These are phyloP conservation scores for Termitomyces sp. DNA, from an alignment of 768 basidiomycete species.

Conservation along the genomic window DNA sequence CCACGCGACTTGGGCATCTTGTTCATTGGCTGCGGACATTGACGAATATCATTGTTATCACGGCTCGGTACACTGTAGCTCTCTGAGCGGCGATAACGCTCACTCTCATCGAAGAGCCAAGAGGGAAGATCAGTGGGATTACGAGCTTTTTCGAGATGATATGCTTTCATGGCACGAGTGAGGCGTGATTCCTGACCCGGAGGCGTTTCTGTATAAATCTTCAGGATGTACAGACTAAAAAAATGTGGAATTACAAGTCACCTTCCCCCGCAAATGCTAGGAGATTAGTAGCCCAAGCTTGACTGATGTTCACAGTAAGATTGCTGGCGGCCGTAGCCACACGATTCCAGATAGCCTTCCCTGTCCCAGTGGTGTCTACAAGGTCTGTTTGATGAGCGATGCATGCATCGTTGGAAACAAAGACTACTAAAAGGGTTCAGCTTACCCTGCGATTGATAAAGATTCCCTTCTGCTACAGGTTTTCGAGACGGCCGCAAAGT, in stretches of 20 bases:
- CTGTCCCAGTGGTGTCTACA: conserved; percentile 10
- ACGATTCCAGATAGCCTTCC: conserved; percentile 50
- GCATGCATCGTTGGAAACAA: background rate
- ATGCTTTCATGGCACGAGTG: conserved; percentile 62
- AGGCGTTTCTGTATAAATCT: conserved; percentile 35
- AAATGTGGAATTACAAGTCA: conserved; percentile 15
- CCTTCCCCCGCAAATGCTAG: conserved; percentile 41
- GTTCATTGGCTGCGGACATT: background rate
- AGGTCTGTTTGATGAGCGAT: background rate
- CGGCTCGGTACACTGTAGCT: background rate
- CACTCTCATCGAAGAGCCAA: conserved; percentile 62
- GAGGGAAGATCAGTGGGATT: conserved; percentile 54
- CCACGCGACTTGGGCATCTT: conserved; percentile 19
- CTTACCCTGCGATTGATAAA: conserved; percentile 1
- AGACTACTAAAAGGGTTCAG: background rate
- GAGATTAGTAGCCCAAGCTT: conserved; percentile 50
- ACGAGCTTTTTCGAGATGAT: conserved; percentile 59
- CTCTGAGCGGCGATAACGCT: conserved; percentile 35
- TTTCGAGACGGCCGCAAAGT: background rate
- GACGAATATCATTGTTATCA: background rate
- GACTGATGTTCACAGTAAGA: conserved; percentile 53
- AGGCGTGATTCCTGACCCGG: conserved; percentile 58
- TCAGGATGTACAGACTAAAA: background rate
- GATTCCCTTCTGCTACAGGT: background rate
- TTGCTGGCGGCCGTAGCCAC: conserved; percentile 50